A percentile compares a stretch with the other conserved stretches of the same genome.
Evolutionary conservation across 345 rosid species (phyloP).

Genomic region (Cochlearia excelsa): DNA sequence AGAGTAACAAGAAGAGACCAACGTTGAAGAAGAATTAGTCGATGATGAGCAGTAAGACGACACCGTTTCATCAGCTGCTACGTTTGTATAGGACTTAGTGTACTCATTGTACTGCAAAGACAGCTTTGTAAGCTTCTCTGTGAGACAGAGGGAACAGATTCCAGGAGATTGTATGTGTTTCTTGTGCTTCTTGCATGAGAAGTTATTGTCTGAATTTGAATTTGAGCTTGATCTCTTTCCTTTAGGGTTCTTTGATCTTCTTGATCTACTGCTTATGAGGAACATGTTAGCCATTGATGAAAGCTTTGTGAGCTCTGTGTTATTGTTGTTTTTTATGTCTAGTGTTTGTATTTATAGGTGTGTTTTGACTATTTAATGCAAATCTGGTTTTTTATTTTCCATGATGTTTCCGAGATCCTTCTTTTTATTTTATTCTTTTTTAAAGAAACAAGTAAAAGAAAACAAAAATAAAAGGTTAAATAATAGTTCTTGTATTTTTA

Average conservation of each 20-base stretch:
- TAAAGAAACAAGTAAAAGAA: background rate
- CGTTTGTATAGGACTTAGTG: conserved; percentile 4
- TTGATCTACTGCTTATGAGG: conserved; percentile 21
- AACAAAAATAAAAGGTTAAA: background rate
- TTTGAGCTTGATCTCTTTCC: conserved; percentile 25
- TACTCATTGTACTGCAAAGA: conserved; percentile 27
- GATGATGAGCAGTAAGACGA: conserved; percentile 24
- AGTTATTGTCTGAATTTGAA: conserved; percentile 29
- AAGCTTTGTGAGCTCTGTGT: conserved; percentile 22
- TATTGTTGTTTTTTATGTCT: background rate
- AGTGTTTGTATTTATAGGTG: conserved; percentile 33
- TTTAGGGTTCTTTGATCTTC: conserved; percentile 15
- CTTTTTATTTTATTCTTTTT: background rate
- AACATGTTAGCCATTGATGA: conserved; percentile 33
- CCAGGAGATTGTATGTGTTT: conserved; percentile 38
- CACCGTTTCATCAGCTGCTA: conserved; percentile 14
- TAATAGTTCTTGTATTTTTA: no score
- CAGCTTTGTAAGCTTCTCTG: conserved; percentile 29
- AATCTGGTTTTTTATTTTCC: conserved; percentile 24
- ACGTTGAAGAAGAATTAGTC: conserved; percentile 6
- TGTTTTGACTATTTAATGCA: conserved; percentile 22
- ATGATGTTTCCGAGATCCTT: conserved; percentile 33
- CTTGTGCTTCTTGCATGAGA: conserved; percentile 37
- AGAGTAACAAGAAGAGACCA: conserved; percentile 30
- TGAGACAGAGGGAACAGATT: conserved; percentile 36